These are phyloP conservation scores for Keqinozyma sinolaborantium DNA, from an alignment of 1,139 yeast genomes.

Conservation along the genomic window DNA sequence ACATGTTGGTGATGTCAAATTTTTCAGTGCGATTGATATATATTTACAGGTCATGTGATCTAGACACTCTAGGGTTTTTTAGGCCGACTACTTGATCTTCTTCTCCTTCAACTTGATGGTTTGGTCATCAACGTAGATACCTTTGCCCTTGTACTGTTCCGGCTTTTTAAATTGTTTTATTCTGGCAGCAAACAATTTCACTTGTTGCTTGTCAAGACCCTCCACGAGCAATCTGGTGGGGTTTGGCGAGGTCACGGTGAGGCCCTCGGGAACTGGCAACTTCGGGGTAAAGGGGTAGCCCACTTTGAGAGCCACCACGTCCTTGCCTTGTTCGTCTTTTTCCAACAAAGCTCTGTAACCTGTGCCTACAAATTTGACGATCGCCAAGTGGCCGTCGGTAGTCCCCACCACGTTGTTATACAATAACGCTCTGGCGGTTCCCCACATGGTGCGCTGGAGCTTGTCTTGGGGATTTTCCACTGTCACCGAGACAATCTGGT, in stretches of 20 bases:
- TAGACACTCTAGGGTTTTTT: conserved; percentile 1
- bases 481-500: conserved; percentile 44
- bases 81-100: conserved; percentile 68
- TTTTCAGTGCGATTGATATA: conserved; percentile 2
- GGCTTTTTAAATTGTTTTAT: conserved; percentile 89
- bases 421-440: conserved; percentile 79
- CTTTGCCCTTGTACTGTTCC: conserved; percentile 98
- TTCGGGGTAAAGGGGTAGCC: conserved; percentile 71
- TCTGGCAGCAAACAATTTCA: conserved; percentile 83
- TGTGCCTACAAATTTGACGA: conserved; percentile 90
- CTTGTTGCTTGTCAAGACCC: conserved; percentile 86
- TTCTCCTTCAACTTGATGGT: conserved; percentile 86
- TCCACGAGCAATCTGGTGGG: conserved; percentile 88
- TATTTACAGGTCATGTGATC: neutral
- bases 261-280: conserved; percentile 72
- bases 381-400: conserved; percentile 86
- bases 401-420: conserved; percentile 83
- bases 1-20: neutral
- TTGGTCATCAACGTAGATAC: conserved; percentile 89
- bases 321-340: conserved; percentile 48
- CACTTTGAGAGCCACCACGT: conserved; percentile 69
- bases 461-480: conserved; percentile 58
- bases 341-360: conserved; percentile 88
- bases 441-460: conserved; percentile 90
- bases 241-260: conserved; percentile 72